Percentiles rank a stretch among this genome's conserved stretches.
phyloP scores from a whole-genome alignment of 305 asterid genomes.

The Solanum hybrid region DNA sequence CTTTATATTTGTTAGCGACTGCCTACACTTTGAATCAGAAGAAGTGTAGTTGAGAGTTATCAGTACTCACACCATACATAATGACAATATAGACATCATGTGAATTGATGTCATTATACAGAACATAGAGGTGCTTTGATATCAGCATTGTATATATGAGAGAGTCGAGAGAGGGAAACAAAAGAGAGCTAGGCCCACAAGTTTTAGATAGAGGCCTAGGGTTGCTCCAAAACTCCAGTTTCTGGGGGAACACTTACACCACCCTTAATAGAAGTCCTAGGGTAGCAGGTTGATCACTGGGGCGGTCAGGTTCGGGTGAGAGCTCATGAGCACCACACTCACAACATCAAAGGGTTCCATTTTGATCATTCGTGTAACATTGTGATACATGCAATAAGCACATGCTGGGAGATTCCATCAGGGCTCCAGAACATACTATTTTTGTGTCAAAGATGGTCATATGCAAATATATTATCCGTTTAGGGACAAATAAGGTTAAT shows the following conservation, averaged over 20 bases:
- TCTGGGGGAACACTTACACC: neutral
- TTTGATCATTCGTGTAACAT: neutral
- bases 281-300: neutral
- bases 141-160: neutral
- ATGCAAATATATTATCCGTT: too few species aligned
- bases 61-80: neutral
- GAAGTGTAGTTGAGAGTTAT: neutral
- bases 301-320: neutral
- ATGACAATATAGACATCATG: neutral
- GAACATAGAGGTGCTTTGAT: neutral
- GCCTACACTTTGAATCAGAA: neutral
- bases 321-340: neutral
- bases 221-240: neutral
- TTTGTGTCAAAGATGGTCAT: neutral
- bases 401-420: neutral
- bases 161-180: neutral
- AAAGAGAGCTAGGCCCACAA: neutral
- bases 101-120: neutral
- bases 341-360: neutral
- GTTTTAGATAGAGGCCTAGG: neutral
- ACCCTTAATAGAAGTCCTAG: neutral
- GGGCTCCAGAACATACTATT: neutral
- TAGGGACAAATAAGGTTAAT: neutral
- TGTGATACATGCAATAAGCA: neutral
- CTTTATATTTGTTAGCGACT: too few species aligned